Base-by-base conservation (phyloP, 2,329 filamentous ascomycete genomes). In the Myriosclerotinia scirpicola region DNA sequence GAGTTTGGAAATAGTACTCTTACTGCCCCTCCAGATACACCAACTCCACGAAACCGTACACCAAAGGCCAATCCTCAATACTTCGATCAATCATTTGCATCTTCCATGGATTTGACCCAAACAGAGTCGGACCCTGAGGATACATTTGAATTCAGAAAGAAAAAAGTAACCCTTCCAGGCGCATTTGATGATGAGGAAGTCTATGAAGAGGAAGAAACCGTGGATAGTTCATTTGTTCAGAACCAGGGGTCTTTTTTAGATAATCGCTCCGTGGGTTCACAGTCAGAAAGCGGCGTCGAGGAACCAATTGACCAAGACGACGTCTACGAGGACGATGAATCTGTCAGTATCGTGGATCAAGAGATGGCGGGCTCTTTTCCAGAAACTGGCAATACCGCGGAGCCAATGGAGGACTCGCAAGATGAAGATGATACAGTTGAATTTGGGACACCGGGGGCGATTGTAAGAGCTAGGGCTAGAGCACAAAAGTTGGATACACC, bases 251-350 rank as follows among this genome's bases (percentile, higher is more conserved):
- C 91, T 93, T 94, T 95, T 94, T 93, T 93, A 91, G 91, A 89
- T 86, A 85, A 89, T 83, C 88, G 90, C 88, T 93, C 90, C 87
- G 90, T 88, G 87, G 90, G 89, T 90, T 90, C 88, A 80, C 83
- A 84, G 81, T 87, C 84, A 79, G 81, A 81, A 71, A 81, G 82
- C 77, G 80, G 75, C 70, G 80, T 81, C 72, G 80, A 82, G 76
- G 78, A 85, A 78, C 80, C 81, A 80, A 80, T 86, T 80, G 79
- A 87, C 70, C 84, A 87, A 73, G 88, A 90, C 76, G 86, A 88
- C 78, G 84, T 86, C 73, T 85, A 88, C 78, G 79, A 82, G 80
- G 90, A 88, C 78, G 84, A 88, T 76, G 90, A 90, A 86, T 92
- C 92, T 85, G 90, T 88, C 78, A 86, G 85, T 83, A 85, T 82